A percentile compares a stretch with the other conserved stretches of the same genome.
Conservation (phyloP, 164 flowering plant genomes). For the Nelumbo lutea region DNA sequence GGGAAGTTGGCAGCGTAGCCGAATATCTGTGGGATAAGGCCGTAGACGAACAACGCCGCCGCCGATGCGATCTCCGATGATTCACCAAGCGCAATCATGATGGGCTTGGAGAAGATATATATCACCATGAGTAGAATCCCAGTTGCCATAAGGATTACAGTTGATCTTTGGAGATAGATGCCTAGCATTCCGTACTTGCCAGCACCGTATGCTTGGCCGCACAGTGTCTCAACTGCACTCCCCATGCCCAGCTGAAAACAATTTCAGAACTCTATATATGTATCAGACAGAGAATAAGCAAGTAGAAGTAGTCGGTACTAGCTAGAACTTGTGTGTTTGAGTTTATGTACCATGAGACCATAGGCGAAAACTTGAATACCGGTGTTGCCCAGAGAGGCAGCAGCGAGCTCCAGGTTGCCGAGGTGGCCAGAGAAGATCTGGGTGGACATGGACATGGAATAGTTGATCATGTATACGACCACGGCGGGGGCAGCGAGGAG, state of each 20-base stretch:
- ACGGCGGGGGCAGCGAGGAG: slow-evolving; percentile 42
- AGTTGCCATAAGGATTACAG: slow-evolving; percentile 37
- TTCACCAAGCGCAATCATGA: slow-evolving; percentile 49
- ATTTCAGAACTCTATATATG: background rate
- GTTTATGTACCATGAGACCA: slow-evolving; percentile 28
- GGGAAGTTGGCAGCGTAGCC: slow-evolving; percentile 69
- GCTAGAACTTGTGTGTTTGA: background rate
- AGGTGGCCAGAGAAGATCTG: slow-evolving; percentile 46
- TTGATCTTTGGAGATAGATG: slow-evolving; percentile 43
- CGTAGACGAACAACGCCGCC: slow-evolving; percentile 52
- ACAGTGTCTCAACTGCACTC: slow-evolving; percentile 60
- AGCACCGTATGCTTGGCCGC: slow-evolving; percentile 62
- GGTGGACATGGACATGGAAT: slow-evolving; percentile 45
- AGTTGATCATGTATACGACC: slow-evolving; percentile 39
- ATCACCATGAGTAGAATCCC: slow-evolving; percentile 37
- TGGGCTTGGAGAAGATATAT: slow-evolving; percentile 42
- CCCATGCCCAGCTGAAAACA: slow-evolving; percentile 55
- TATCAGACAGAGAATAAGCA: too few relatives aligned
- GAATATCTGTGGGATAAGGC: slow-evolving; percentile 66
- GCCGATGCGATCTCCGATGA: slow-evolving; percentile 39
- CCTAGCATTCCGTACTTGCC: slow-evolving; percentile 46
- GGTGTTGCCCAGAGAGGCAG: slow-evolving; percentile 46
- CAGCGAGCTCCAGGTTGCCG: slow-evolving; percentile 50
- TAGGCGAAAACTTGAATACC: slow-evolving; percentile 44
- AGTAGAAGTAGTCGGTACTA: too few relatives aligned